phyloP scores from a whole-genome alignment of 768 basidiomycete species.

The Cyclocybe cylindracea region DNA sequence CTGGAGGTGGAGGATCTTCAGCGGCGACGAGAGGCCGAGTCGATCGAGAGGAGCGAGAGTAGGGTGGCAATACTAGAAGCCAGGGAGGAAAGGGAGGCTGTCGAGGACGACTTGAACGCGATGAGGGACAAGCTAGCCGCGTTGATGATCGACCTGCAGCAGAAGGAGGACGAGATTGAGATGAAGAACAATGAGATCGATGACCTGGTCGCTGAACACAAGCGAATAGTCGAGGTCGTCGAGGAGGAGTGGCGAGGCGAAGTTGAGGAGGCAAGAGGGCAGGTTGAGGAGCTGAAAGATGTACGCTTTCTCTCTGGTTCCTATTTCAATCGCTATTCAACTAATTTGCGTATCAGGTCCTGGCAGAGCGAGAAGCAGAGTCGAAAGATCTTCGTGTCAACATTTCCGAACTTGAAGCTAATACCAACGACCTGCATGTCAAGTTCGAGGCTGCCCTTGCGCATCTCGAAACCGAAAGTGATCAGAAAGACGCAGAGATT shows the following conservation, averaged over 20 bases:
- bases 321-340: constrained; percentile 7
- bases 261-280: constrained; percentile 75
- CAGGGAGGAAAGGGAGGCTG: constrained; percentile 71
- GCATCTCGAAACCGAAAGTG: constrained; percentile 77
- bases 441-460: constrained; percentile 77
- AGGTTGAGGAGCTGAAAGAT: constrained; percentile 79
- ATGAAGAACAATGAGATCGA: constrained; percentile 76
- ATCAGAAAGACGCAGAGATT: constrained; percentile 80
- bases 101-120: constrained; percentile 78
- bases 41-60: constrained; percentile 71
- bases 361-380: constrained; percentile 80
- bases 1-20: constrained; percentile 70
- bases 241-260: constrained; percentile 90
- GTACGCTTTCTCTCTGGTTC: constrained; percentile 38
- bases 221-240: constrained; percentile 68
- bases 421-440: constrained; percentile 65
- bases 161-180: constrained; percentile 87
- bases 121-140: constrained; percentile 79
- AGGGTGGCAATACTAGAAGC: constrained; percentile 72
- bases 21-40: constrained; percentile 60
- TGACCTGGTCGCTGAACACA: constrained; percentile 74
- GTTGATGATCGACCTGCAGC: constrained; percentile 78
- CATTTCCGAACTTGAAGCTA: constrained; percentile 74
- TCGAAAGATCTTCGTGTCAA: constrained; percentile 72
- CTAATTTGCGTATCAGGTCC: constrained; percentile 46